Percentiles rank a stretch among this genome's conserved stretches.
phyloP scores from a whole-genome alignment of 169 alveolate species.

The Plasmodium ovale region DNA sequence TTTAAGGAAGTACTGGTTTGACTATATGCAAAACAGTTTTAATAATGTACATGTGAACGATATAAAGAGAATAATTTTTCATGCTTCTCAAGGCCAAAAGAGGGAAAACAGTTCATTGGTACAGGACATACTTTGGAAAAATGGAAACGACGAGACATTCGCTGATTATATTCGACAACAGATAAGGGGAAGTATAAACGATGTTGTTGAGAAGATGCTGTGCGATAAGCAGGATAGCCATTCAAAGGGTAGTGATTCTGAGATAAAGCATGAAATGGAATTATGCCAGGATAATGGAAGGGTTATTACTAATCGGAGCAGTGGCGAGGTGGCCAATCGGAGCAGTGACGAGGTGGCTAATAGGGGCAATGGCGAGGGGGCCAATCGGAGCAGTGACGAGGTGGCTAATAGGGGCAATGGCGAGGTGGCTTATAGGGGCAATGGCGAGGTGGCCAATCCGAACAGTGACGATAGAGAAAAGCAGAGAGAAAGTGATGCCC shows the following conservation, averaged over 20 bases:
- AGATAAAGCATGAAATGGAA: background rate
- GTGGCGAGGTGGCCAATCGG: background rate
- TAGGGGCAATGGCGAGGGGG: background rate
- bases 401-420: background rate
- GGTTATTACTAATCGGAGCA: background rate
- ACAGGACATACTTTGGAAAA: background rate
- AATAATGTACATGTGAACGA: constrained; percentile 34
- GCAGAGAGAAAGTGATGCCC: background rate
- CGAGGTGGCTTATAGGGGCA: background rate
- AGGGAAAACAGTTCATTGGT: background rate
- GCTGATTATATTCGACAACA: constrained; percentile 25
- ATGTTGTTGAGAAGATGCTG: constrained; percentile 44
- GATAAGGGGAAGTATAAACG: constrained; percentile 32
- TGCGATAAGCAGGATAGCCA: background rate
- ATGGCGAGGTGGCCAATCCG: background rate
- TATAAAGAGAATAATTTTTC: constrained; percentile 14
- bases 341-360: background rate
- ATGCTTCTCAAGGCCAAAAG: background rate
- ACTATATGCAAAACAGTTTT: constrained; percentile 22
- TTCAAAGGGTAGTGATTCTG: background rate
- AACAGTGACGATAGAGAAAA: background rate
- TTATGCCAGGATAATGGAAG: background rate
- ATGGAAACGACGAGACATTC: background rate
- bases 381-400: background rate
- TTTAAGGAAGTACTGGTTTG: constrained; percentile 27